These are phyloP conservation scores for Suillus brevipes DNA, from an alignment of 768 basidiomycete genomes.

Conservation along the genomic window DNA sequence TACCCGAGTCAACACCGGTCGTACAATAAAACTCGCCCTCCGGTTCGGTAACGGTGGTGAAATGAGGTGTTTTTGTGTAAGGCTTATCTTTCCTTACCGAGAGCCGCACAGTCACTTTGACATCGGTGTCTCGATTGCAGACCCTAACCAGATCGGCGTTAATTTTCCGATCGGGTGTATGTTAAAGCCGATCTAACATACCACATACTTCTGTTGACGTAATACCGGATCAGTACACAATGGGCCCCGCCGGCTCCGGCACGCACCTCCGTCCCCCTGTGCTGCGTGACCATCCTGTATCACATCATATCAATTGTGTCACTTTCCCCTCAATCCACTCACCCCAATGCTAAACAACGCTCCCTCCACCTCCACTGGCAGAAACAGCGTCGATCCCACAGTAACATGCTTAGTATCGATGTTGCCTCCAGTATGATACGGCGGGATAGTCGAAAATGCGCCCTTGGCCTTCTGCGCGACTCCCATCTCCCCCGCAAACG, in stretches of 20 bases:
- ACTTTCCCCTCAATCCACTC: no score
- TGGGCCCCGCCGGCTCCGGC: background rate
- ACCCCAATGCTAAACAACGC: slow-evolving; percentile 64
- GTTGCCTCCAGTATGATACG: slow-evolving; percentile 61
- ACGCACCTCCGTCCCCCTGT: slow-evolving; percentile 64
- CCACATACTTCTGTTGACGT: slow-evolving; percentile 54
- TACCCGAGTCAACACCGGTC: slow-evolving; percentile 53
- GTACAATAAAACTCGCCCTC: slow-evolving; percentile 53
- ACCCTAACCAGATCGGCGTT: slow-evolving; percentile 37
- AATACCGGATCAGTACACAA: background rate
- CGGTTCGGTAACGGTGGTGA: slow-evolving; percentile 34
- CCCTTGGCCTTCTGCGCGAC: slow-evolving; percentile 52
- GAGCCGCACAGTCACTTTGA: slow-evolving; percentile 51
- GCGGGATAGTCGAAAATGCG: slow-evolving; percentile 61
- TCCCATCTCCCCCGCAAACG: slow-evolving; percentile 68
- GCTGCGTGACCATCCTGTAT: slow-evolving; percentile 63
- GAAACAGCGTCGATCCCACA: slow-evolving; percentile 54
- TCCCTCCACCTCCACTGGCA: slow-evolving; percentile 60
- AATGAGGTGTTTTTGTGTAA: slow-evolving; percentile 61
- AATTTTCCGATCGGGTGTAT: background rate
- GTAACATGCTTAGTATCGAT: slow-evolving; percentile 59
- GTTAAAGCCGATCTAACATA: slow-evolving; percentile 28
- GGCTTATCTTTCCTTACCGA: slow-evolving; percentile 57
- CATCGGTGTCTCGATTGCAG: slow-evolving; percentile 66
- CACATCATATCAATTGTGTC: background rate